These are phyloP conservation scores for Paraphaeosphaeria sporulosa DNA, from an alignment of 2,329 filamentous ascomycete genomes.

Conservation along the genomic window DNA sequence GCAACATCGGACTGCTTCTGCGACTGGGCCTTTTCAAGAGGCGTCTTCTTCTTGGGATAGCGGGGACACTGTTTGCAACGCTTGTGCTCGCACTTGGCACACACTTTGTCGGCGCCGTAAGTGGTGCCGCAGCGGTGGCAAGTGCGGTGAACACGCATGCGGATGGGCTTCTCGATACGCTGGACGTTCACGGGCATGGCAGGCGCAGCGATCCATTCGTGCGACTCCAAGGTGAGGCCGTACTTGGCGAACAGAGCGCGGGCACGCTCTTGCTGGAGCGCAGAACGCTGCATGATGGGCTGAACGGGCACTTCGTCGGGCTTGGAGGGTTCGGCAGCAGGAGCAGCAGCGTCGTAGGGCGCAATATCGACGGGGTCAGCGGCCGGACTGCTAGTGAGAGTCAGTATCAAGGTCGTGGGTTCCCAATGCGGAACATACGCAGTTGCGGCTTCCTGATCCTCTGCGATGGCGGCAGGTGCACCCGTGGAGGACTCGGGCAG, in stretches of 20 bases:
- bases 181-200: slow-evolving; percentile 42
- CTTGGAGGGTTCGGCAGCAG: slow-evolving; percentile 21
- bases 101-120: slow-evolving; percentile 77
- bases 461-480: slow-evolving; percentile 10
- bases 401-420: slow-evolving; percentile 4
- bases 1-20: slow-evolving; percentile 37
- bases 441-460: slow-evolving; percentile 16
- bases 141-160: slow-evolving; percentile 77
- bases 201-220: slow-evolving; percentile 43
- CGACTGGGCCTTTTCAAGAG: slow-evolving; percentile 42
- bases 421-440: slow-evolving; percentile 22
- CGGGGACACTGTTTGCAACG: slow-evolving; percentile 83
- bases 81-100: slow-evolving; percentile 77
- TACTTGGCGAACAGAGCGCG: slow-evolving; percentile 53
- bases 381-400: slow-evolving; percentile 10
- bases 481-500: not conserved
- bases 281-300: slow-evolving; percentile 34
- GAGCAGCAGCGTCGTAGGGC: slow-evolving; percentile 13
- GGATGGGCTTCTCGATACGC: slow-evolving; percentile 77
- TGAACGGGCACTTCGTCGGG: not conserved
- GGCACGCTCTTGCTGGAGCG: slow-evolving; percentile 50
- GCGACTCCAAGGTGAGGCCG: slow-evolving; percentile 51
- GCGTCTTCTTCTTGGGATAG: slow-evolving; percentile 70
- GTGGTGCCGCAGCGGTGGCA: slow-evolving; percentile 82
- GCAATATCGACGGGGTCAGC: slow-evolving; percentile 17